These are phyloP conservation scores for Arthroderma sp. DNA, from an alignment of 2,329 filamentous ascomycete genomes.

Conservation along the genomic window DNA sequence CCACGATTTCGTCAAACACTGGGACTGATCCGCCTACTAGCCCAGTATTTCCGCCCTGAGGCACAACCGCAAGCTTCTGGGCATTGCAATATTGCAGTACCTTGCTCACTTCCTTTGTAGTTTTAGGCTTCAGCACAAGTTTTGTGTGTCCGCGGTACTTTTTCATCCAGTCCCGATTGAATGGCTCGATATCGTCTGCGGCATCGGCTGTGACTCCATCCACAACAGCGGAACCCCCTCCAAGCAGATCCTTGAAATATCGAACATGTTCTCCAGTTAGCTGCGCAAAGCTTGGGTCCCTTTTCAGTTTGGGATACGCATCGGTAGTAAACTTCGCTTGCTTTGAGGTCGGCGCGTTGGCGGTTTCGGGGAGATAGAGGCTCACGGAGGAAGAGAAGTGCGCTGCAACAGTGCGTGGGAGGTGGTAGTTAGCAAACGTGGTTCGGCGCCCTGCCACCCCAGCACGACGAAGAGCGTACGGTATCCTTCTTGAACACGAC, in stretches of 20 bases:
- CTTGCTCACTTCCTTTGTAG: constrained; percentile 77
- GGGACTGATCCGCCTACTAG: constrained; percentile 91
- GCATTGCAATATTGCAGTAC: constrained; percentile 93
- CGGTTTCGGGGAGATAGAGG: not conserved
- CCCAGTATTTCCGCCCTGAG: constrained; percentile 93
- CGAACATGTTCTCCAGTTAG: constrained; percentile 69
- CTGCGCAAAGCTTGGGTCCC: constrained; percentile 58
- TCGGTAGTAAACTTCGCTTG: constrained; percentile 67
- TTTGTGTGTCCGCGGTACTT: constrained; percentile 89
- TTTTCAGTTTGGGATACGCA: constrained; percentile 64
- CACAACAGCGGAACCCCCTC: constrained; percentile 65
- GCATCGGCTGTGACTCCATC: constrained; percentile 68
- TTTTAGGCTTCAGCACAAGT: constrained; percentile 74
- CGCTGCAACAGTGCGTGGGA: not conserved
- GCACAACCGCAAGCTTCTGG: constrained; percentile 80
- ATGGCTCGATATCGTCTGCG: constrained; percentile 71
- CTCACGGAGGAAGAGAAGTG: not conserved
- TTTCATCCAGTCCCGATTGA: constrained; percentile 98
- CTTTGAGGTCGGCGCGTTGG: constrained; percentile 7
- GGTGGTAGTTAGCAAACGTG: not conserved
- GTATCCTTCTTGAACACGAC: not conserved
- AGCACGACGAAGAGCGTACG: not conserved
- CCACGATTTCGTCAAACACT: constrained; percentile 95
- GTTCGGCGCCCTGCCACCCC: not conserved
- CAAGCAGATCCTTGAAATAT: constrained; percentile 71